phyloP scores from a whole-genome alignment of 148 eudicot genomes.

The Simmondsia chinensis region DNA sequence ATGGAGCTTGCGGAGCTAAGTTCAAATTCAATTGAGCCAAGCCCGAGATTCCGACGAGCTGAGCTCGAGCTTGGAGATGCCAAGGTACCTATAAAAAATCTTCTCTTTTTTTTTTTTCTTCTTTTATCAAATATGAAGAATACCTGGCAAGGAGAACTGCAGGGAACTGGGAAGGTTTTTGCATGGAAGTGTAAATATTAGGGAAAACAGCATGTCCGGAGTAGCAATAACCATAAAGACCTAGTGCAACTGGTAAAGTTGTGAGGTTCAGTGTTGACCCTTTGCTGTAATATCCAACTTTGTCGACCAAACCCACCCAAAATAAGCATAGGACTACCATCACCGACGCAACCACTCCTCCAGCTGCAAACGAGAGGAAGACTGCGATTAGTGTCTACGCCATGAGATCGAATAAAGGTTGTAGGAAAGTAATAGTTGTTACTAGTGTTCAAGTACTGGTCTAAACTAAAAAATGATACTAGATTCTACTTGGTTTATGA shows the following conservation, averaged over 20 bases:
- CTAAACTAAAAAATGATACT: too few relatives aligned
- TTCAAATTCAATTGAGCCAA: too few relatives aligned
- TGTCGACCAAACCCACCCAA: slow-evolving; percentile 82
- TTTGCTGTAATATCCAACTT: slow-evolving; percentile 45
- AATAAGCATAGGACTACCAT: slow-evolving; percentile 62
- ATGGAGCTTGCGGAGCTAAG: too few relatives aligned
- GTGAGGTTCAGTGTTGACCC: slow-evolving; percentile 52
- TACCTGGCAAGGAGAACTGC: slow-evolving; percentile 70
- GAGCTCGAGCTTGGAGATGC: too few relatives aligned
- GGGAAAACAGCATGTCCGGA: slow-evolving; percentile 98
- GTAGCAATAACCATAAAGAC: slow-evolving; percentile 85
- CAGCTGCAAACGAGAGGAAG: slow-evolving; percentile 44
- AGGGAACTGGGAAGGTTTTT: slow-evolving; percentile 53
- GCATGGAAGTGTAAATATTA: slow-evolving; percentile 89
- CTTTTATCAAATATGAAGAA: too few relatives aligned
- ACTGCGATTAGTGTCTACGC: neutral
- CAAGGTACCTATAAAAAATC: too few relatives aligned
- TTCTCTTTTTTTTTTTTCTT: neutral
- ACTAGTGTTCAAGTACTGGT: too few relatives aligned
- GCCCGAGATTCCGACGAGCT: too few relatives aligned
- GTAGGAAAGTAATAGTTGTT: too few relatives aligned
- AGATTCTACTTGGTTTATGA: too few relatives aligned
- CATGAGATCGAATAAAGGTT: neutral
- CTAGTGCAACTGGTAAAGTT: slow-evolving; percentile 80
- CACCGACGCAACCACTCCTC: slow-evolving; percentile 88